Evolutionary conservation across 129 eudicot genomes (phyloP), one percentile per base, ranked within the genome.

Genomic region (Tanacetum coccineum): DNA sequence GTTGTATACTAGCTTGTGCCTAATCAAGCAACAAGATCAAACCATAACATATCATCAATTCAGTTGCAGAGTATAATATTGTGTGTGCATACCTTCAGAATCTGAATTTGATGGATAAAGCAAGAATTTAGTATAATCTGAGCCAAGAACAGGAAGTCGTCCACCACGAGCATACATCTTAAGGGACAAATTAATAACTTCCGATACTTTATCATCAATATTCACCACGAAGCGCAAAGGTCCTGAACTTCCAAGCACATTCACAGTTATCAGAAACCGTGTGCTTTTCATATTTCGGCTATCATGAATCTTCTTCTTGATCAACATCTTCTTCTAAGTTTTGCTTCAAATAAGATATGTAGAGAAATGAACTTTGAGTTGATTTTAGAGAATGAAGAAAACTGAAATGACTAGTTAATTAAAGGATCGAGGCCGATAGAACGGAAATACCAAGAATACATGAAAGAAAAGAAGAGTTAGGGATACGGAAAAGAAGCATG

Each of bases 211-310:
- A 17, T 83, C 85, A 9, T 74, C 78, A 7, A 71, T 81, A 40
- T 71, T 81, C 42, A 81, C 95, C 20, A 87, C 79, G 40, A 83
- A 83, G 61, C 85, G 64, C 14, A 87, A 36, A 6, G 95, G 89
- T 15, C 89, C 95, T 3, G 86, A 54, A 45, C 94, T 86, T 52
- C 88, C 88, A 3, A 86, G 56, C 42, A 86, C 82, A 36, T 72
- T 80, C 20, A 83, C 73, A 48, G 58, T 78, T 13, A 83, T 75
- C 81, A 86, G 65, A 74, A 83, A 67, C 54, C 88, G 79, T 14
- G 30, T 75, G 20, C 25, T 68, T 53, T 55, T 59, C 58, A 13
- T 47, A 26, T 22, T 67, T 36, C 17, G 36, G 9, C 26, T 62
- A 56, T 67, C 46, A 4, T 50, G 42, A 45, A 19, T 47, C 46